Evolutionary conservation across 1,139 yeast genomes (phyloP).

Genomic region (Kurtzmaniella natalensis): DNA sequence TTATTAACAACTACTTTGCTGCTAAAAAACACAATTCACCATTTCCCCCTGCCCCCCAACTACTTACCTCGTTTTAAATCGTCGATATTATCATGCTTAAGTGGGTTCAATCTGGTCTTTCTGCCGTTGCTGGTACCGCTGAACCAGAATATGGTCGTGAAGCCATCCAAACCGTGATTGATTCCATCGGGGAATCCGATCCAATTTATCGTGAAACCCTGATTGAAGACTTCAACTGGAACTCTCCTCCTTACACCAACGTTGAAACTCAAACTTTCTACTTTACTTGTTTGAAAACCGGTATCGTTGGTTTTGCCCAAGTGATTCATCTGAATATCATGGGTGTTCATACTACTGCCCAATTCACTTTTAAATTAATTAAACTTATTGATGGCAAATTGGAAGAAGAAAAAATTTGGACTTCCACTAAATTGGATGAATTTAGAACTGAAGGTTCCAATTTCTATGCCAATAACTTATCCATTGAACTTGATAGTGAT

Average conservation of each 20-base stretch:
- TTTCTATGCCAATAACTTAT: slow-evolving; percentile 69
- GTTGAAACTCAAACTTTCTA: slow-evolving; percentile 96
- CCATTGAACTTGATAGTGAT: slow-evolving; percentile 58
- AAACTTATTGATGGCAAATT: slow-evolving; percentile 46
- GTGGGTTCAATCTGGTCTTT: slow-evolving; percentile 85
- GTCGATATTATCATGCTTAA: slow-evolving; percentile 61
- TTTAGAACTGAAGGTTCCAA: slow-evolving; percentile 73
- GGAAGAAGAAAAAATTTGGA: slow-evolving; percentile 58
- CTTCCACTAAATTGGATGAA: slow-evolving; percentile 83
- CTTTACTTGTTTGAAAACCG: slow-evolving; percentile 60
- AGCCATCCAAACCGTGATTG: slow-evolving; percentile 81
- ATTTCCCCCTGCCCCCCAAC: no score
- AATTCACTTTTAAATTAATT: slow-evolving; percentile 82
- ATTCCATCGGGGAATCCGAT: slow-evolving; percentile 48
- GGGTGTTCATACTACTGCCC: slow-evolving; percentile 89
- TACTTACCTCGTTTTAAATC: no score
- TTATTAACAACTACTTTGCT: no score
- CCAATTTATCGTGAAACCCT: slow-evolving; percentile 45
- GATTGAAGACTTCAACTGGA: slow-evolving; percentile 69
- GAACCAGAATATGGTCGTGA: slow-evolving; percentile 96
- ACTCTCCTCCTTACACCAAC: slow-evolving; percentile 71
- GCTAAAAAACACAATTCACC: background rate
- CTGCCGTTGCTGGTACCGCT: slow-evolving; percentile 94
- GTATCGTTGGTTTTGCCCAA: slow-evolving; percentile 84
- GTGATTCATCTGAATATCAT: slow-evolving; percentile 88